Evolutionary conservation across 1,139 yeast species (phyloP).

Genomic region (Eremothecium cymbalariae): DNA sequence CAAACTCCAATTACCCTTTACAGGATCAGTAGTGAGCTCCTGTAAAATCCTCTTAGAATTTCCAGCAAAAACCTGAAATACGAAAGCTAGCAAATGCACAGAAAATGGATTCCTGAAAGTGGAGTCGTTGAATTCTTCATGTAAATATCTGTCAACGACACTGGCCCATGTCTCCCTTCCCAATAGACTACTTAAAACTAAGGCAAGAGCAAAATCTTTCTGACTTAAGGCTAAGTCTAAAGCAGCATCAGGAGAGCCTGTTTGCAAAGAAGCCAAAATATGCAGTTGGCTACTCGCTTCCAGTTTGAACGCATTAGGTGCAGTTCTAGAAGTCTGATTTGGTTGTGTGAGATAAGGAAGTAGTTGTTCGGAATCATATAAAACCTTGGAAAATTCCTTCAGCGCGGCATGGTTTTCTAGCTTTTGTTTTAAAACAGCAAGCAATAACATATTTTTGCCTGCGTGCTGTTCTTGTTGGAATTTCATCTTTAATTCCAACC

Average conservation of each 20-base stretch:
- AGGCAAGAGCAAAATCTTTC: constrained; percentile 72
- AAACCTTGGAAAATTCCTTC: constrained; percentile 21
- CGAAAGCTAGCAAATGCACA: constrained; percentile 41
- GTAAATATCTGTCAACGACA: constrained; percentile 46
- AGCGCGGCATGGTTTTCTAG: constrained; percentile 16
- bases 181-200: constrained; percentile 58
- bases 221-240: constrained; percentile 51
- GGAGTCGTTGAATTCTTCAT: constrained; percentile 37
- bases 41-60: constrained; percentile 47
- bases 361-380: constrained; percentile 28
- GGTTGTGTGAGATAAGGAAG: constrained; percentile 22
- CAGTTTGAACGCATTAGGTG: constrained; percentile 22
- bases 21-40: constrained; percentile 38
- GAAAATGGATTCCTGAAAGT: constrained; percentile 41
- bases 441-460: constrained; percentile 14
- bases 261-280: constrained; percentile 37
- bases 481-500: constrained; percentile 21
- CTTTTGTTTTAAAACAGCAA: constrained; percentile 21
- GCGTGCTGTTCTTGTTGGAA: constrained; percentile 11
- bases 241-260: constrained; percentile 64
- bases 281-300: constrained; percentile 22
- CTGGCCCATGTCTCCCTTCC: constrained; percentile 56
- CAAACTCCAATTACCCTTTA: constrained; percentile 41
- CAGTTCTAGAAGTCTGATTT: constrained; percentile 8
- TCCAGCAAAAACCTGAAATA: constrained; percentile 61